Conservation (phyloP, 208 protist genomes). For the Phytomonas serpens region DNA sequence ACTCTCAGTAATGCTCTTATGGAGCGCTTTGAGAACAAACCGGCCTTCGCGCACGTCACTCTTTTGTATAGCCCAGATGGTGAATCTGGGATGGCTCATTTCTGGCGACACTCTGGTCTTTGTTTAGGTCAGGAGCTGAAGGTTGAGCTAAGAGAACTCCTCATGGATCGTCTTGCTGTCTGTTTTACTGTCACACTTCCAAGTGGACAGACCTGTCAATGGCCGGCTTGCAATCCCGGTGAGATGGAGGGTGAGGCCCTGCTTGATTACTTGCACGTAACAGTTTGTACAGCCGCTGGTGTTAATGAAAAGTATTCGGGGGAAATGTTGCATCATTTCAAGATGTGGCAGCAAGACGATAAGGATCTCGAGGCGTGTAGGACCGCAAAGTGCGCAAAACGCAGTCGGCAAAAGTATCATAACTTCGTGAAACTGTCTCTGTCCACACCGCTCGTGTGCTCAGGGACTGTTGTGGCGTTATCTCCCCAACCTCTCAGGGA, state of each 20-base stretch:
- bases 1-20: constrained; percentile 21
- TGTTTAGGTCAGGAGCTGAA: constrained; percentile 23
- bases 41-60: constrained; percentile 50
- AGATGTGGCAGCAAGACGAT: constrained; percentile 46
- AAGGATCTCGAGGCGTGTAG: constrained; percentile 19
- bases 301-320: constrained; percentile 38
- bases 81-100: constrained; percentile 9
- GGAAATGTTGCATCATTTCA: constrained; percentile 45
- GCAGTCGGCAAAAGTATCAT: constrained; percentile 79
- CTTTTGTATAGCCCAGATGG: constrained; percentile 23
- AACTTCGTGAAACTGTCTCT: constrained; percentile 55
- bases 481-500: background rate
- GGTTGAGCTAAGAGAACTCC: constrained; percentile 31
- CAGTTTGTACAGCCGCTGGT: constrained; percentile 27
- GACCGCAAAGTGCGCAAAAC: constrained; percentile 11
- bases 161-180: constrained; percentile 63
- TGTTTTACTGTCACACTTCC: constrained; percentile 30
- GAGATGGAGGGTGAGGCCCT: constrained; percentile 11
- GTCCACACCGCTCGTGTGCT: constrained; percentile 10
- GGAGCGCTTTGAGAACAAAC: constrained; percentile 37
- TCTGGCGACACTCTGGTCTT: constrained; percentile 15
- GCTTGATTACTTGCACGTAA: constrained; percentile 51
- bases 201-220: constrained; percentile 7
- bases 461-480: constrained; percentile 17
- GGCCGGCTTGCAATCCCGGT: constrained; percentile 2